Percentiles rank a stretch among this genome's conserved stretches.
Conservation (phyloP, 805 yeast species). For the Saitoella complicata region DNA sequence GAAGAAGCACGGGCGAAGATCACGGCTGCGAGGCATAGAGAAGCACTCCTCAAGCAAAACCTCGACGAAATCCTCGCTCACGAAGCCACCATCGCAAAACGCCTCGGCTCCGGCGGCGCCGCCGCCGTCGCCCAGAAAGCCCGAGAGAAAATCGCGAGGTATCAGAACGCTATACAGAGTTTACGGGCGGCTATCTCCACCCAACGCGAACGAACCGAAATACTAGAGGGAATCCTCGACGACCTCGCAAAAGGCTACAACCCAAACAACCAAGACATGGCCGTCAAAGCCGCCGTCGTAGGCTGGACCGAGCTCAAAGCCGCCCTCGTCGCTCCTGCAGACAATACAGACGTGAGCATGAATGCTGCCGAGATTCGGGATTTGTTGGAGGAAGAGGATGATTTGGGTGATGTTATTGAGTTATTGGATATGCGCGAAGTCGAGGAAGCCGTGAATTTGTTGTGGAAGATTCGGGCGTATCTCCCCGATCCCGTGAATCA, state of each 20-base stretch:
- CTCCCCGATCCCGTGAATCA: no score
- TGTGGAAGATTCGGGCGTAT: not conserved
- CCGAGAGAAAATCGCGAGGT: no score
- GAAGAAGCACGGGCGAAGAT: not conserved
- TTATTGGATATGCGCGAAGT: not conserved
- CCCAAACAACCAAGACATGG: slow-evolving; percentile 72
- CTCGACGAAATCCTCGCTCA: not conserved
- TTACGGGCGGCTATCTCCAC: no score
- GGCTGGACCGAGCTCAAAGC: slow-evolving; percentile 7
- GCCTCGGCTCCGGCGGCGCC: no score
- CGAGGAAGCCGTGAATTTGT: not conserved
- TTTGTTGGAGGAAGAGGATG: slow-evolving; percentile 5
- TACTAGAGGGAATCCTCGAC: slow-evolving; percentile 25
- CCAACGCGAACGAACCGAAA: not conserved
- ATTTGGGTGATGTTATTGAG: not conserved
- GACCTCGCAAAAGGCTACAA: slow-evolving; percentile 46
- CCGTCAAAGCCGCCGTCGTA: slow-evolving; percentile 59
- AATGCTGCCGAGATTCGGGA: slow-evolving; percentile 8
- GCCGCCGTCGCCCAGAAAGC: no score
- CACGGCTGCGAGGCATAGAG: not conserved
- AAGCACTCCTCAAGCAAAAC: not conserved
- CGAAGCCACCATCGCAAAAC: no score
- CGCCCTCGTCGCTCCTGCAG: not conserved
- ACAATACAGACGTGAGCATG: not conserved
- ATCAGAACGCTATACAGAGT: no score